Percentiles rank a stretch among this genome's conserved stretches.
phyloP scores from a whole-genome alignment of 306 rosid species.

The Sesbania bispinosa region DNA sequence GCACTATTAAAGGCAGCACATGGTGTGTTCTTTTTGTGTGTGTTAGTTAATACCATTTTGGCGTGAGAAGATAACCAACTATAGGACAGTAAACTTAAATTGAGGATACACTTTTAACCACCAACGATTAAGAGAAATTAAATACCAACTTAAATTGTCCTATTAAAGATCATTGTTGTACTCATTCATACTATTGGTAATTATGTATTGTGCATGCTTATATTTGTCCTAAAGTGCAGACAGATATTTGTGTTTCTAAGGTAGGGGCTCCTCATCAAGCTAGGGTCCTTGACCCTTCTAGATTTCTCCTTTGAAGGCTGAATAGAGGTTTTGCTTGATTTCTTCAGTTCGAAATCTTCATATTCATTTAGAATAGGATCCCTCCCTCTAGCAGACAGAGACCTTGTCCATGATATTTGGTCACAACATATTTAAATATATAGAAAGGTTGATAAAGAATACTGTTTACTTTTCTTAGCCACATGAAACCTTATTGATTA shows the following conservation, averaged over 20 bases:
- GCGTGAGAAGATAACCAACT: background rate
- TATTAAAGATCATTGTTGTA: background rate
- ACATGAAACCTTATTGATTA: conserved; percentile 14
- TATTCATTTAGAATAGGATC: background rate
- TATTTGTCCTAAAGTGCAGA: conserved; percentile 28
- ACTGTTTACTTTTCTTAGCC: conserved; percentile 14
- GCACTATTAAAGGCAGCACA: background rate
- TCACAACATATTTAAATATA: background rate
- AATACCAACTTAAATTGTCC: too few species aligned
- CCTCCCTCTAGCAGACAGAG: too few species aligned
- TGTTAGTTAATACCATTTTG: background rate
- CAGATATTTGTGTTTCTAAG: background rate
- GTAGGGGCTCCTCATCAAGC: background rate
- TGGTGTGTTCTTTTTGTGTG: background rate
- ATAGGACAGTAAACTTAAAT: background rate
- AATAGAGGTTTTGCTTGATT: background rate
- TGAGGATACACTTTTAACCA: background rate
- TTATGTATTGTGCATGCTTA: conserved; percentile 5
- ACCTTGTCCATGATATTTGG: conserved; percentile 20
- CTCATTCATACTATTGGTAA: too few species aligned
- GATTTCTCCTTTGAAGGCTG: conserved; percentile 25
- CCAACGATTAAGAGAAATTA: too few species aligned
- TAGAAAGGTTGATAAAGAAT: too few species aligned
- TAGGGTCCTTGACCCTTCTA: conserved; percentile 33
- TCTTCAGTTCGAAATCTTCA: too few species aligned